These are phyloP conservation scores for Monosporozyma servazzii DNA, from an alignment of 805 yeast genomes.

Conservation along the genomic window DNA sequence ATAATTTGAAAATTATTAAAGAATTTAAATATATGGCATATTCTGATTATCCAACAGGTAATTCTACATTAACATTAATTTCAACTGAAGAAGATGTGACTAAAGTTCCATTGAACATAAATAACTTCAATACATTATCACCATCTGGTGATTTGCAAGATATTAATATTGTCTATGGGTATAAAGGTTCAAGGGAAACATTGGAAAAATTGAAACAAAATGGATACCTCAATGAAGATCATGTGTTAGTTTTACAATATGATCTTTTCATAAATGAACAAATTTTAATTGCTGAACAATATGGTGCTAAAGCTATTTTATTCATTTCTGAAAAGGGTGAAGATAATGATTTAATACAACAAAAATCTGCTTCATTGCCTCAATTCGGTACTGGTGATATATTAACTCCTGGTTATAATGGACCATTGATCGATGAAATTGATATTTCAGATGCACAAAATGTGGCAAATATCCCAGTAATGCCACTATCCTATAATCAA, in stretches of 20 bases:
- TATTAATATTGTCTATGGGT: constrained; percentile 51
- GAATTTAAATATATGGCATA: constrained; percentile 42
- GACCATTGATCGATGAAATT: constrained; percentile 36
- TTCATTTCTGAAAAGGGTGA: constrained; percentile 45
- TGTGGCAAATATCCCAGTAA: constrained; percentile 63
- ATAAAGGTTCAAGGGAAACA: constrained; percentile 56
- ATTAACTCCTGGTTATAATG: constrained; percentile 62
- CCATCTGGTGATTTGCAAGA: constrained; percentile 42
- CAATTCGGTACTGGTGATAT: constrained; percentile 69
- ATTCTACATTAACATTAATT: neutral
- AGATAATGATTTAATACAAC: constrained; percentile 28
- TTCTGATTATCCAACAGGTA: constrained; percentile 44
- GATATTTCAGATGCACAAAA: constrained; percentile 40
- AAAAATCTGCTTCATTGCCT: constrained; percentile 45
- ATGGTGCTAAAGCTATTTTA: constrained; percentile 56
- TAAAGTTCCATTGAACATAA: constrained; percentile 21
- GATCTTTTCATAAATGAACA: constrained; percentile 45
- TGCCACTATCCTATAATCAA: constrained; percentile 72
- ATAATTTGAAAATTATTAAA: constrained; percentile 41
- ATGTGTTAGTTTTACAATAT: constrained; percentile 53
- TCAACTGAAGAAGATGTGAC: neutral
- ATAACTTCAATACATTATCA: constrained; percentile 64
- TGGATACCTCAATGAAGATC: constrained; percentile 35
- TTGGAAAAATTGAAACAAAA: constrained; percentile 33
- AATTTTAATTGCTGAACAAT: constrained; percentile 43